Percentiles rank a stretch among this genome's conserved stretches.
phyloP scores from a whole-genome alignment of 106 monocot species.

The Dendrobium catenatum region DNA sequence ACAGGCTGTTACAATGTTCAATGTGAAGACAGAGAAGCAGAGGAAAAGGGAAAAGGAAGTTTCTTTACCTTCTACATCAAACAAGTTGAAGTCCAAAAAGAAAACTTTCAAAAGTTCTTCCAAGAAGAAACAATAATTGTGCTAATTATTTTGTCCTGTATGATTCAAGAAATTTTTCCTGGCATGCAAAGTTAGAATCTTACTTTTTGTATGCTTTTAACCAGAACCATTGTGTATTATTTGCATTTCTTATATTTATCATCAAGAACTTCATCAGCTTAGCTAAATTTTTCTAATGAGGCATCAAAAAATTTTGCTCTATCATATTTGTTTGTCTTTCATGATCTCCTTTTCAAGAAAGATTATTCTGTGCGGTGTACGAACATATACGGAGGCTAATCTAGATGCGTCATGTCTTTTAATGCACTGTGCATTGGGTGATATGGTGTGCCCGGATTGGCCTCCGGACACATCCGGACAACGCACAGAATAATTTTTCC shows the following conservation, averaged over 20 bases:
- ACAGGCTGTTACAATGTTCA: constrained; percentile 61
- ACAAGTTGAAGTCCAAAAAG: constrained; percentile 36
- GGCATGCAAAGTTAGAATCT: background rate
- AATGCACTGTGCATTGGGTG: too few relatives aligned
- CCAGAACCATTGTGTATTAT: background rate
- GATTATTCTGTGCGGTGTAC: too few relatives aligned
- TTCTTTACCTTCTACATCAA: constrained; percentile 11
- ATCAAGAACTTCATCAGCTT: background rate
- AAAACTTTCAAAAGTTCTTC: constrained; percentile 31
- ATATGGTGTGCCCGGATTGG: too few relatives aligned
- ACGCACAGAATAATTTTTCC: too few relatives aligned
- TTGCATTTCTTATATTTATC: background rate
- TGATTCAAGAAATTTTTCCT: background rate
- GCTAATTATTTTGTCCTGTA: background rate
- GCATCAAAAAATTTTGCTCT: background rate
- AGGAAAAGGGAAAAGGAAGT: constrained; percentile 27
- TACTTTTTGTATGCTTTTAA: background rate
- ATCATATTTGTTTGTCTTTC: background rate
- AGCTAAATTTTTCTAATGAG: too few relatives aligned
- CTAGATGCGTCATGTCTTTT: too few relatives aligned
- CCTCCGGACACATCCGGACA: too few relatives aligned
- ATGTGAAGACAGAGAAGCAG: constrained; percentile 50
- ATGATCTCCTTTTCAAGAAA: background rate
- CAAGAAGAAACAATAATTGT: constrained; percentile 15
- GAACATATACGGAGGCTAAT: too few relatives aligned